Evolutionary conservation across 441 rosid genomes (phyloP).

Genomic region (Codiaeum variegatum): DNA sequence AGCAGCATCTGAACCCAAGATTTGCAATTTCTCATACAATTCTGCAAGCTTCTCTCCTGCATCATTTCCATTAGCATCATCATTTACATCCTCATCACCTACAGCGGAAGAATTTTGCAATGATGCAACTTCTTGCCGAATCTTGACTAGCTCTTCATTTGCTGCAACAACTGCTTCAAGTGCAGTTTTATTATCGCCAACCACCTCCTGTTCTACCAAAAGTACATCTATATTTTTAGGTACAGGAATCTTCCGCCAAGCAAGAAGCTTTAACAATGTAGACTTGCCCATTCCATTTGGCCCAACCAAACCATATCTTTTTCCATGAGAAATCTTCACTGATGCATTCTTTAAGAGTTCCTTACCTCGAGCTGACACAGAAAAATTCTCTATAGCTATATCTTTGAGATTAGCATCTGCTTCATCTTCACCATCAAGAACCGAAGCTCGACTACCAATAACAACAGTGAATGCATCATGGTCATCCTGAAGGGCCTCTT

Average conservation of each 20-base stretch:
- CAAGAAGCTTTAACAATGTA: conserved; percentile 81
- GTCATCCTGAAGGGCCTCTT: conserved; percentile 80
- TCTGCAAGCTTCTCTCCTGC: conserved; percentile 75
- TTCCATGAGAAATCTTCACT: conserved; percentile 89
- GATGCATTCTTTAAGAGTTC: conserved; percentile 76
- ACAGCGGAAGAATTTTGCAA: conserved; percentile 44
- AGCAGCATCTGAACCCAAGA: conserved; percentile 86
- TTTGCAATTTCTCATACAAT: conserved; percentile 73
- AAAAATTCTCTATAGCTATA: conserved; percentile 70
- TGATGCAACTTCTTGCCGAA: conserved; percentile 60
- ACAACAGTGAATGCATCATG: conserved; percentile 90
- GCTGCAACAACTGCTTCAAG: conserved; percentile 86
- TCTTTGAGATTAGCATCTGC: conserved; percentile 88
- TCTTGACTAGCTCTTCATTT: conserved; percentile 65
- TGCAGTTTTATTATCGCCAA: conserved; percentile 79
- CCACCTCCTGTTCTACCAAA: conserved; percentile 89
- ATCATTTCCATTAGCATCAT: conserved; percentile 43
- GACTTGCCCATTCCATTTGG: conserved; percentile 97
- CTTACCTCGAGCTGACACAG: conserved; percentile 86
- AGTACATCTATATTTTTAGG: conserved; percentile 93
- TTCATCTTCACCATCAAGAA: conserved; percentile 78
- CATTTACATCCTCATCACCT: conserved; percentile 22
- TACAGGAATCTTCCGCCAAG: conserved; percentile 95
- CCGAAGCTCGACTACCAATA: conserved; percentile 70
- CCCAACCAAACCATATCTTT: conserved; percentile 88